A percentile compares a stretch with the other conserved stretches of the same genome.
Conservation (phyloP, 2,329 filamentous ascomycete genomes). For the Monosporascus sp. region DNA sequence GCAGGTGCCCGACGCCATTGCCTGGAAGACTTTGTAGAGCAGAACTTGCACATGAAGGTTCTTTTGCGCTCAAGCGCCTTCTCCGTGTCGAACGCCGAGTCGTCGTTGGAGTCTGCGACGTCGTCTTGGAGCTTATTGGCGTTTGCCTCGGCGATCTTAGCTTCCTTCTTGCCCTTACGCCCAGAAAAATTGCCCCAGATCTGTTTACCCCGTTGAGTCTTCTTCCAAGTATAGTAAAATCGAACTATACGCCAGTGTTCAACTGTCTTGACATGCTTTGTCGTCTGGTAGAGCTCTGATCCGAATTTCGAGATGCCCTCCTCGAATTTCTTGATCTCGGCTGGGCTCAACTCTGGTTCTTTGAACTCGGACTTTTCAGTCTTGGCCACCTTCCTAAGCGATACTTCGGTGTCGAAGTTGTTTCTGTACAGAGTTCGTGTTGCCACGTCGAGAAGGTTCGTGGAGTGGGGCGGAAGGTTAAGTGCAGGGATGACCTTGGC, state of each 20-base stretch:
- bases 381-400: constrained; percentile 64
- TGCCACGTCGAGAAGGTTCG: constrained; percentile 84
- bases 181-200: constrained; percentile 88
- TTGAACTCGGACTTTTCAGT: constrained; percentile 70
- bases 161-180: constrained; percentile 85
- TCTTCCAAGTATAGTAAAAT: constrained; percentile 98
- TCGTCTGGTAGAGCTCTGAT: constrained; percentile 80
- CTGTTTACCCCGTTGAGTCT: constrained; percentile 75
- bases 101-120: constrained; percentile 85
- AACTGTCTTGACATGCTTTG: constrained; percentile 79
- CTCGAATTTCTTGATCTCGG: constrained; percentile 86
- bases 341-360: constrained; percentile 72
- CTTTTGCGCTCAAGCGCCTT: constrained; percentile 78
- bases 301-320: constrained; percentile 86
- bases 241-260: constrained; percentile 77
- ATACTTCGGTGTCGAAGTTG: constrained; percentile 65
- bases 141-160: constrained; percentile 65
- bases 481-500: constrained; percentile 54
- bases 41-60: constrained; percentile 92
- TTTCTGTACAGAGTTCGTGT: constrained; percentile 67
- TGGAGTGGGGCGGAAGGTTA: constrained; percentile 69
- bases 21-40: constrained; percentile 69
- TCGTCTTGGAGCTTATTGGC: constrained; percentile 81
- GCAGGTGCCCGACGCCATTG: constrained; percentile 91
- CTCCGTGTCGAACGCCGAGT: constrained; percentile 89